Evolutionary conservation across 306 rosid genomes (phyloP).

Genomic region (Fragaria ananassa): DNA sequence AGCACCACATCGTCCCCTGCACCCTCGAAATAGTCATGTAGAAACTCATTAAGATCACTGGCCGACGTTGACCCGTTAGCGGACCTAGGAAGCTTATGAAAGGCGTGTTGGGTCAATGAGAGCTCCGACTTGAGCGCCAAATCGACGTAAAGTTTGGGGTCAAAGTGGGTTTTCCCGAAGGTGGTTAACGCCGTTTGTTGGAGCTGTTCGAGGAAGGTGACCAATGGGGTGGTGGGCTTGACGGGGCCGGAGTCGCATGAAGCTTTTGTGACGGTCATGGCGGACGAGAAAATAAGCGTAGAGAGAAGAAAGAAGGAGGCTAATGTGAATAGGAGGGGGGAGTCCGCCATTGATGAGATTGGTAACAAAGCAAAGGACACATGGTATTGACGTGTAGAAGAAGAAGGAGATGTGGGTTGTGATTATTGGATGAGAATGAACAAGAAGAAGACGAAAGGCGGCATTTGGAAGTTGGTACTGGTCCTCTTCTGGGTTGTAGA

Average conservation of each 20-base stretch:
- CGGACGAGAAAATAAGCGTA: not conserved
- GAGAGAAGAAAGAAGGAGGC: not conserved
- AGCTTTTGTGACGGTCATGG: slow-evolving; percentile 11
- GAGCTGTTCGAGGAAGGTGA: slow-evolving; percentile 54
- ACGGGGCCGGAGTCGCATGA: slow-evolving; percentile 23
- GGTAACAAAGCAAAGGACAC: not conserved
- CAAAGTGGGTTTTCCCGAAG: slow-evolving; percentile 42
- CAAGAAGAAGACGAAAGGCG: slow-evolving; percentile 7
- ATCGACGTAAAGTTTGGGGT: slow-evolving; percentile 75
- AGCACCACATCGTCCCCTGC: slow-evolving; percentile 72
- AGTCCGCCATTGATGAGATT: slow-evolving; percentile 1
- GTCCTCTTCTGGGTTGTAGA: not conserved
- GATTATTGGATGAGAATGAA: not conserved
- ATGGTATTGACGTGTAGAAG: not conserved
- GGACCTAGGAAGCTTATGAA: slow-evolving; percentile 37
- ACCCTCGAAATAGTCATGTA: slow-evolving; percentile 35
- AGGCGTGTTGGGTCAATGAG: slow-evolving; percentile 38
- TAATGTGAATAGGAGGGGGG: not conserved
- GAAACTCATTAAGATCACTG: slow-evolving; percentile 33
- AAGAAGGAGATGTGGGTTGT: not conserved
- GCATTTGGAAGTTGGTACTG: not conserved
- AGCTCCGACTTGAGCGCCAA: slow-evolving; percentile 52
- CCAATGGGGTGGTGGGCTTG: slow-evolving; percentile 45
- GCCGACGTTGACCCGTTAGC: slow-evolving; percentile 36
- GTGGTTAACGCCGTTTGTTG: slow-evolving; percentile 52